These are phyloP conservation scores for Scutellaria galericulata DNA, from an alignment of 257 asterid genomes.

Conservation along the genomic window DNA sequence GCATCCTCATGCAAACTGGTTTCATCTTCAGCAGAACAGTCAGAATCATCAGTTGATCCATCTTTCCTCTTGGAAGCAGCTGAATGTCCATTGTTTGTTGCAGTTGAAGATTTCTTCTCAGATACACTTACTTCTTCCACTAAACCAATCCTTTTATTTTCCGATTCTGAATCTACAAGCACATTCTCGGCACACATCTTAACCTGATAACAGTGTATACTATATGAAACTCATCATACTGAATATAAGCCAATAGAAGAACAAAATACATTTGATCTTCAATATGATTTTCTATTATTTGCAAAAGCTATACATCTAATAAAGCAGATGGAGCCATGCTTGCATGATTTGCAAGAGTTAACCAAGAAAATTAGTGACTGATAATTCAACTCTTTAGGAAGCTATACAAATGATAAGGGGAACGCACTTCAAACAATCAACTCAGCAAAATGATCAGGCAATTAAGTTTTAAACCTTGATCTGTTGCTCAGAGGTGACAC, in stretches of 20 bases:
- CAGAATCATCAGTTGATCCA: slow-evolving; percentile 37
- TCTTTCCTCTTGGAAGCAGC: slow-evolving; percentile 41
- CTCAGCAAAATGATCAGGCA: background rate
- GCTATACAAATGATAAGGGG: background rate
- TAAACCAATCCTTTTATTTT: slow-evolving; percentile 21
- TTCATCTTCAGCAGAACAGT: slow-evolving; percentile 31
- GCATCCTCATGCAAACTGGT: slow-evolving; percentile 22
- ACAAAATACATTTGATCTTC: background rate
- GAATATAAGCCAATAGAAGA: background rate
- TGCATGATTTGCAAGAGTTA: background rate
- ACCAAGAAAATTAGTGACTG: background rate
- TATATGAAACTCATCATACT: background rate
- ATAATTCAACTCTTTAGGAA: background rate
- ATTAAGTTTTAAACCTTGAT: slow-evolving; percentile 35
- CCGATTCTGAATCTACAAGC: slow-evolving; percentile 12
- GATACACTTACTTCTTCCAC: slow-evolving; percentile 28
- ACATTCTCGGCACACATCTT: slow-evolving; percentile 31
- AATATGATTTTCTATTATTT: too few species aligned
- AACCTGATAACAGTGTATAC: slow-evolving; percentile 33
- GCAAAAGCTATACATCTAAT: background rate
- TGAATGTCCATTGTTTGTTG: slow-evolving; percentile 38
- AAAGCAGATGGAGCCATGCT: background rate
- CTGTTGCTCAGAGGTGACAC: slow-evolving; percentile 32
- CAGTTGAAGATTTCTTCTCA: slow-evolving; percentile 32
- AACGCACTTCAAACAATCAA: background rate